Evolutionary conservation across 257 asterid species (phyloP), one percentile per base, ranked within the genome.

Genomic region (Petunia axillaris): DNA sequence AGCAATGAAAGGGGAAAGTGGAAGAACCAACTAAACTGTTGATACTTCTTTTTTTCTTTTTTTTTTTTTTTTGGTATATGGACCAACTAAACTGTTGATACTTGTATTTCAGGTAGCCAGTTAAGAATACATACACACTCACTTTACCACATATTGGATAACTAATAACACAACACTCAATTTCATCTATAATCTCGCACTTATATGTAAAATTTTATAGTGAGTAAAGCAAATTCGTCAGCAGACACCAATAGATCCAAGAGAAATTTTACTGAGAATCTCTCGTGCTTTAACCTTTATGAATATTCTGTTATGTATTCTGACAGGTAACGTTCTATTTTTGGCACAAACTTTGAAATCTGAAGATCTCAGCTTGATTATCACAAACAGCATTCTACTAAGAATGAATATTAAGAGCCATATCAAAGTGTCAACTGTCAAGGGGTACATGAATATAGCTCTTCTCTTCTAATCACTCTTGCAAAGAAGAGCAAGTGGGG

Each of bases 261-360:
- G 35, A 70, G 0, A 0, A 1, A 2, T 65, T 70, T 70, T 70
- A 70, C 16, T 5, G 59, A 70, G 59, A 58, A 70, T 46, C 59
- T 70, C 43, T 46, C 57, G 44, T 70, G 5, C 59, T 70, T 46
- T 52, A 70, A 70, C 77, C 55, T 46, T 70, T 65, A 16, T 44
- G 76, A 70, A 70, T 70, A 70, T 46, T 46, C 76, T 70, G 76
- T 46, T 38, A 46, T 39, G 74, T 46, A 70, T 48, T 70, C 58
- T 70, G 57, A 16, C 16, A 44, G 2, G 41, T 46, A 39, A 65
- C 50, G 13, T 65, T 65, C 40, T 40, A 15, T 40, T 40, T 64
- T 65, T 40, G 74, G 15, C 52, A 65, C 52, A 11, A 65, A 39
- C 74, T 65, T 65, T 65, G 15, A 39, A 39, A 39, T 65, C 74